A percentile compares a stretch with the other conserved stretches of the same genome.
Conservation (phyloP, 2,329 filamentous ascomycete genomes). For the Hypoxylon sp. region DNA sequence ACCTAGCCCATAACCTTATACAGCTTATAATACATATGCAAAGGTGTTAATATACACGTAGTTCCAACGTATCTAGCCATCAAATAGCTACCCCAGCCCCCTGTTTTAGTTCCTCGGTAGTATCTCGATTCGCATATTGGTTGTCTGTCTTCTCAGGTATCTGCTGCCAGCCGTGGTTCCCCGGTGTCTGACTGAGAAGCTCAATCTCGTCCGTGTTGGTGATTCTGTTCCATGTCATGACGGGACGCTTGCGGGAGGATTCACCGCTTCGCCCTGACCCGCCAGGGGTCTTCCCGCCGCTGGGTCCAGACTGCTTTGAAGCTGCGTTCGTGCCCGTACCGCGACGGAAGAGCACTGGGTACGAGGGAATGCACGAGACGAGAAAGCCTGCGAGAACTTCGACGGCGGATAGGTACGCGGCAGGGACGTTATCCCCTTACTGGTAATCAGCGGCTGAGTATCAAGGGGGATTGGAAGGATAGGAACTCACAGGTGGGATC, state of each 20-base stretch:
- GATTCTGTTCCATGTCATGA: conserved; percentile 10
- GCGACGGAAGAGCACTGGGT: conserved; percentile 29
- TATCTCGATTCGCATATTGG: neutral
- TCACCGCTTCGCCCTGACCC: conserved; percentile 2
- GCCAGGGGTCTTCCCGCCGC: neutral
- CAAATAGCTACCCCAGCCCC: neutral
- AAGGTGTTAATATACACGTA: neutral
- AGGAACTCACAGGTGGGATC: conserved; percentile 32
- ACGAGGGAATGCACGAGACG: conserved; percentile 31
- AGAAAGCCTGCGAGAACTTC: conserved; percentile 30
- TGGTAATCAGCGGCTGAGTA: neutral
- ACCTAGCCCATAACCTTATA: neutral
- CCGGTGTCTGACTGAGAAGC: conserved; percentile 18
- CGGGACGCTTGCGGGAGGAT: neutral
- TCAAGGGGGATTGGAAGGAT: neutral
- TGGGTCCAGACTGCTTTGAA: conserved; percentile 2
- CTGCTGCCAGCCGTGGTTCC: conserved; percentile 12
- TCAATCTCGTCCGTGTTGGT: conserved; percentile 19
- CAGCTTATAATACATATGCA: neutral
- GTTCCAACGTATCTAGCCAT: neutral
- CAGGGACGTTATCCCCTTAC: conserved; percentile 25
- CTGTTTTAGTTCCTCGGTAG: neutral
- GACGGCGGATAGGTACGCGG: conserved; percentile 17
- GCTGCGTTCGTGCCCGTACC: neutral
- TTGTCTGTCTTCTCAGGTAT: neutral